phyloP scores from a whole-genome alignment of 1,284 basidiomycete genomes.

The Rhodotorula sp. region DNA sequence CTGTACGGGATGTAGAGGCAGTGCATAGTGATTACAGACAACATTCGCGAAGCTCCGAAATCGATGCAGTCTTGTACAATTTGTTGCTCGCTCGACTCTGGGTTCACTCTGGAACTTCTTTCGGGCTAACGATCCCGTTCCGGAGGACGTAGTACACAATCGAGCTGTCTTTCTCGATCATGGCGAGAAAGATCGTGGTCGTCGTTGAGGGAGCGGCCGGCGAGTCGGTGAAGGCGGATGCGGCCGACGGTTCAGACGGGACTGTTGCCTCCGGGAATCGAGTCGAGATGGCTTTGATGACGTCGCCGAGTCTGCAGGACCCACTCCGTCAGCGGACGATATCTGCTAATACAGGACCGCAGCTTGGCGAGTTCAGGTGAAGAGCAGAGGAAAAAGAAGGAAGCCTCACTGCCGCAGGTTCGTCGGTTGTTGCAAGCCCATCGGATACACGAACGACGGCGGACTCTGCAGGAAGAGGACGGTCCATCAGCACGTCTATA shows the following conservation, averaged over 20 bases:
- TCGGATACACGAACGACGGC: constrained; percentile 21
- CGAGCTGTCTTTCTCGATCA: constrained; percentile 41
- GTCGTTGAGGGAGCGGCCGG: neutral
- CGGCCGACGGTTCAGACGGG: neutral
- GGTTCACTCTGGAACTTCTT: constrained; percentile 42
- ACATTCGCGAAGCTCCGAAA: neutral
- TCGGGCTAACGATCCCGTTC: constrained; percentile 42
- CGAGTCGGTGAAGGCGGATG: neutral
- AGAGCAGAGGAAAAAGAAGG: neutral
- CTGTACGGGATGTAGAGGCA: too few relatives aligned
- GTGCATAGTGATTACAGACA: too few relatives aligned
- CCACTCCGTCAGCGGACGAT: neutral
- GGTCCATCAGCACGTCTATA: neutral
- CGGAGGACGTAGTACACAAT: constrained; percentile 44
- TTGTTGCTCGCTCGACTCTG: neutral
- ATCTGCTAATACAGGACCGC: too few relatives aligned
- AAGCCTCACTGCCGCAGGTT: constrained; percentile 23
- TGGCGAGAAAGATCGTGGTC: constrained; percentile 33
- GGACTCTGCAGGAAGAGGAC: constrained; percentile 3
- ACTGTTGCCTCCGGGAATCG: constrained; percentile 2
- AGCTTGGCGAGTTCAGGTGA: neutral
- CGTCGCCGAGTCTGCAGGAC: constrained; percentile 14
- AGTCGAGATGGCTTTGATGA: constrained; percentile 22
- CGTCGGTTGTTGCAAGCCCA: constrained; percentile 20
- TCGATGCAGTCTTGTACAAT: neutral